These are phyloP conservation scores for Saccharomycopsis sp. DNA, from an alignment of 805 yeast genomes.

Conservation along the genomic window DNA sequence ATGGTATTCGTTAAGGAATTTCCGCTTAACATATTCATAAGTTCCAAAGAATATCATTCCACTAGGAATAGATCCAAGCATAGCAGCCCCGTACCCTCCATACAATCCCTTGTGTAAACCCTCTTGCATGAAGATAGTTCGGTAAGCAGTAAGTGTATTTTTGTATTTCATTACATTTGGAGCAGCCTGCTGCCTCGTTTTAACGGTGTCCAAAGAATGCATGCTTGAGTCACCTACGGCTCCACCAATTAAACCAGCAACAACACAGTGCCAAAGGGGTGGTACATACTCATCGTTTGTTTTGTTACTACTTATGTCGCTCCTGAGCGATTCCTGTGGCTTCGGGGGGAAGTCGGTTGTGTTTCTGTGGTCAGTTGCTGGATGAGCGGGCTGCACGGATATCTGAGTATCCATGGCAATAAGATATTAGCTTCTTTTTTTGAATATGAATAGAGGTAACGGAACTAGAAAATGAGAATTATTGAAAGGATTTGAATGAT, in stretches of 20 bases:
- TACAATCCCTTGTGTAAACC: constrained; percentile 81
- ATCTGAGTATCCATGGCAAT: neutral
- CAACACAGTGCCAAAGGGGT: constrained; percentile 52
- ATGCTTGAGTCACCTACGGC: constrained; percentile 84
- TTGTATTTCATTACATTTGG: constrained; percentile 59
- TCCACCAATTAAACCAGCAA: constrained; percentile 96
- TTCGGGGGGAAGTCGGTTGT: neutral
- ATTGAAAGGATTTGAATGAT: neutral
- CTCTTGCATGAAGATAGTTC: constrained; percentile 73
- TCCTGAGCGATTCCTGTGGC: neutral
- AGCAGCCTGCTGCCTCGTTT: constrained; percentile 97
- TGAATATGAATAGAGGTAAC: too few species aligned
- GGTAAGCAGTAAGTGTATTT: constrained; percentile 69
- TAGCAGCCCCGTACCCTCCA: constrained; percentile 89
- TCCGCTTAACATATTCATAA: constrained; percentile 75
- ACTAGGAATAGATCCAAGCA: constrained; percentile 88
- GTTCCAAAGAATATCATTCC: constrained; percentile 92
- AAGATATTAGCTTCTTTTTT: too few species aligned
- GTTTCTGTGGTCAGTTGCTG: neutral
- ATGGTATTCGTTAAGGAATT: constrained; percentile 53
- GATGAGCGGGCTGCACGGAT: neutral
- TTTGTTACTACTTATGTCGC: neutral
- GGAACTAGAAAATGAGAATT: too few species aligned
- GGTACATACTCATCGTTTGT: constrained; percentile 23
- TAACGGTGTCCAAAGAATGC: constrained; percentile 96